phyloP scores from a whole-genome alignment of 225 moss, liverwort and hornwort species.

The Neckera pumila region DNA sequence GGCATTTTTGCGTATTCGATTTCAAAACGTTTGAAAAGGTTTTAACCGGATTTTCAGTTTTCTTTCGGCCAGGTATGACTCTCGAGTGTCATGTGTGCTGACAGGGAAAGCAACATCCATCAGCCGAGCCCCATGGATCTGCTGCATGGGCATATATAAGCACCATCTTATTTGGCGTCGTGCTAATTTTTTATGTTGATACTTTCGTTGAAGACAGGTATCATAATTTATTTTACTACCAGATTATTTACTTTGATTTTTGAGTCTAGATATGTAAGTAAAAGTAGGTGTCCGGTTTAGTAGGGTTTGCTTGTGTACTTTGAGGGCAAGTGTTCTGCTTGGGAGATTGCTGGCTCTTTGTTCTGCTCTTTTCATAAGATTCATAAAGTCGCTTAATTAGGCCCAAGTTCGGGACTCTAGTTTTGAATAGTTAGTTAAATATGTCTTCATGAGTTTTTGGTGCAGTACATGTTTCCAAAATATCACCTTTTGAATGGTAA shows the following conservation, averaged over 20 bases:
- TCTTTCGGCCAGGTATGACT: neutral
- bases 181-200: conserved; percentile 87
- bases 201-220: conserved; percentile 96
- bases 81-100: neutral
- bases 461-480: neutral
- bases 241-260: neutral
- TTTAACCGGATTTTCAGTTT: neutral
- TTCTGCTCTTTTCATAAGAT: neutral
- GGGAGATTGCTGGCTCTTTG: neutral
- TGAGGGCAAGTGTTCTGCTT: neutral
- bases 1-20: neutral
- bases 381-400: neutral
- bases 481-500: neutral
- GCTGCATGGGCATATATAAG: conserved; percentile 65
- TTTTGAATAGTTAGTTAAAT: neutral
- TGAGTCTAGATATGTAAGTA: neutral
- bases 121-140: conserved; percentile 56
- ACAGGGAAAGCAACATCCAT: conserved; percentile 63
- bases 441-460: neutral
- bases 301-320: neutral
- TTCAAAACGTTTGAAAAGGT: neutral
- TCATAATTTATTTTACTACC: neutral
- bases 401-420: neutral
- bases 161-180: conserved; percentile 72
- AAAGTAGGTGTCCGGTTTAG: neutral